Evolutionary conservation across 306 rosid species (phyloP).

Genomic region (Lathyrus aphaca): DNA sequence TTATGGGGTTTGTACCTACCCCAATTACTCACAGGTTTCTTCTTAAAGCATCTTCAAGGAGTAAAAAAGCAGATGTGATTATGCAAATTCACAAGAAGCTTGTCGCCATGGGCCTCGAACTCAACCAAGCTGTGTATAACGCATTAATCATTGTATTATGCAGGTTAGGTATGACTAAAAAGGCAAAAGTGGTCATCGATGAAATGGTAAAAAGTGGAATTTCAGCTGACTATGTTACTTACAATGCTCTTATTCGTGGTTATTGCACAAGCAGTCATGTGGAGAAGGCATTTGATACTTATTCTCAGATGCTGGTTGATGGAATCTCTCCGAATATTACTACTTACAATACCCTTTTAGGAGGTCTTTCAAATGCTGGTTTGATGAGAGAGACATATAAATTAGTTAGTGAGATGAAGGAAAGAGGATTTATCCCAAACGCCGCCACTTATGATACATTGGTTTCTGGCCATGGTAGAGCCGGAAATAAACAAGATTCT

Average conservation of each 20-base stretch:
- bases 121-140: constrained; percentile 60
- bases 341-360: constrained; percentile 71
- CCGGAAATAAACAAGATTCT: constrained; percentile 67
- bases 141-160: constrained; percentile 69
- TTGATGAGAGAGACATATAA: constrained; percentile 68
- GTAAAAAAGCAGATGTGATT: constrained; percentile 61
- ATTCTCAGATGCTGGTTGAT: constrained; percentile 60
- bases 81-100: constrained; percentile 69
- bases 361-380: constrained; percentile 69
- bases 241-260: constrained; percentile 77
- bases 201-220: constrained; percentile 66
- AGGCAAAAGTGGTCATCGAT: constrained; percentile 64
- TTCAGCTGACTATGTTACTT: constrained; percentile 63
- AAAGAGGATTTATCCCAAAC: constrained; percentile 66
- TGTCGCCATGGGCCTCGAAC: constrained; percentile 65
- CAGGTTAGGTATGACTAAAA: constrained; percentile 81
- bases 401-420: constrained; percentile 65
- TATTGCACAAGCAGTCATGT: constrained; percentile 70
- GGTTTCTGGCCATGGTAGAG: constrained; percentile 76
- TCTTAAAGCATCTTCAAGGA: constrained; percentile 66
- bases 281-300: constrained; percentile 61
- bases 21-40: constrained; percentile 59
- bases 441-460: constrained; percentile 75
- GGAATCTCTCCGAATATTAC: constrained; percentile 71
- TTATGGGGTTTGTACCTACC: constrained; percentile 56